phyloP scores from a whole-genome alignment of 2,329 filamentous ascomycete species.

The Microsporum audouinii region DNA sequence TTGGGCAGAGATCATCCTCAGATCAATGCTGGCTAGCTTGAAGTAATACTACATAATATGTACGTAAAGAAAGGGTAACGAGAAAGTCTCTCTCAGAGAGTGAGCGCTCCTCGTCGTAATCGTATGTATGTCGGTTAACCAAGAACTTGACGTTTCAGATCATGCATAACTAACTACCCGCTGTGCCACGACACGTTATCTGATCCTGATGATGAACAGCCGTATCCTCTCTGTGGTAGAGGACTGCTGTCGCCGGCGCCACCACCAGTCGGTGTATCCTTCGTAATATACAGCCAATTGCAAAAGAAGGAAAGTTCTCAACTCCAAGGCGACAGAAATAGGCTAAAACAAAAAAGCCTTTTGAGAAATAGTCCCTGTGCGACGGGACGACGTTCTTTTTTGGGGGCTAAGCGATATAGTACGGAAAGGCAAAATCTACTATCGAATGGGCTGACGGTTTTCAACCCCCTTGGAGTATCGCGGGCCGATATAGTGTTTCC shows the following conservation, averaged over 20 bases:
- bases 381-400: not conserved
- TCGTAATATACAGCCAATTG: not conserved
- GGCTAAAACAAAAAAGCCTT: not conserved
- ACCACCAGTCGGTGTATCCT: not conserved
- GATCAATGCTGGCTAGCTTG: not conserved
- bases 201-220: not conserved
- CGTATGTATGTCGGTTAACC: not conserved
- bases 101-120: not conserved
- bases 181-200: not conserved
- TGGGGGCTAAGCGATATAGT: not conserved
- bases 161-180: not conserved
- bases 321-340: not conserved
- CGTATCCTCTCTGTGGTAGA: not conserved
- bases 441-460: not conserved
- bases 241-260: not conserved
- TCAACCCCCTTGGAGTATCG: not conserved
- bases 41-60: not conserved
- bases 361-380: not conserved
- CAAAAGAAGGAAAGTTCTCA: not conserved
- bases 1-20: not conserved
- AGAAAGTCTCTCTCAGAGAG: not conserved
- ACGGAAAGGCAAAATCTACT: not conserved
- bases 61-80: not conserved
- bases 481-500: not conserved
- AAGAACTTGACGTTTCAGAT: not conserved